These are phyloP conservation scores for Coffea humblotiana DNA, from an alignment of 305 asterid species.

Conservation along the genomic window DNA sequence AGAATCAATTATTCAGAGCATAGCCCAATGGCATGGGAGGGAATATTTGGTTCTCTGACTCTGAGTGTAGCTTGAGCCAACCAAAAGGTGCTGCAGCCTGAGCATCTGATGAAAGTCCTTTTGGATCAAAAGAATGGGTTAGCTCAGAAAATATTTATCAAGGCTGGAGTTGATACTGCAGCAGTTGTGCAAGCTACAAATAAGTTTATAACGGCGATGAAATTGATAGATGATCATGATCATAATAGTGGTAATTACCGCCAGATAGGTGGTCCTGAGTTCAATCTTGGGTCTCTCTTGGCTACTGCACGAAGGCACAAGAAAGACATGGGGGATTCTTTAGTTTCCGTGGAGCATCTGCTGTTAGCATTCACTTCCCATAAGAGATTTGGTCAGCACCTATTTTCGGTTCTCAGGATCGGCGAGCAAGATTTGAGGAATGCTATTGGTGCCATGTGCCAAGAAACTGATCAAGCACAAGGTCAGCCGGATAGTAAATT, in stretches of 20 bases:
- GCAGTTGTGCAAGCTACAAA: slow-evolving; percentile 69
- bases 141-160: slow-evolving; percentile 88
- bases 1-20: slow-evolving; percentile 19
- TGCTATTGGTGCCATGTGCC: slow-evolving; percentile 83
- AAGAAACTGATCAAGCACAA: slow-evolving; percentile 62
- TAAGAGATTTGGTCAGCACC: slow-evolving; percentile 73
- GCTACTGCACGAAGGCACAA: slow-evolving; percentile 67
- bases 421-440: slow-evolving; percentile 71
- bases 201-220: slow-evolving; percentile 64
- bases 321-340: slow-evolving; percentile 81
- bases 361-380: slow-evolving; percentile 67
- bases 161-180: slow-evolving; percentile 86
- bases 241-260: too few relatives aligned
- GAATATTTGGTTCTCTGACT: slow-evolving; percentile 20
- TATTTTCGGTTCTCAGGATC: slow-evolving; percentile 59
- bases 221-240: too few relatives aligned
- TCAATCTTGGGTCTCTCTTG: slow-evolving; percentile 60
- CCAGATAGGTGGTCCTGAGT: slow-evolving; percentile 65
- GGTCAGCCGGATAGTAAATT: slow-evolving; percentile 74
- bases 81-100: slow-evolving; percentile 92
- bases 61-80: slow-evolving; percentile 17
- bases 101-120: slow-evolving; percentile 95
- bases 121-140: slow-evolving; percentile 97
- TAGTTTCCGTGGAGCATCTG: slow-evolving; percentile 89
- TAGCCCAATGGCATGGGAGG: slow-evolving; percentile 30